phyloP scores from a whole-genome alignment of 306 rosid genomes.

The Dalbergia cultrata region DNA sequence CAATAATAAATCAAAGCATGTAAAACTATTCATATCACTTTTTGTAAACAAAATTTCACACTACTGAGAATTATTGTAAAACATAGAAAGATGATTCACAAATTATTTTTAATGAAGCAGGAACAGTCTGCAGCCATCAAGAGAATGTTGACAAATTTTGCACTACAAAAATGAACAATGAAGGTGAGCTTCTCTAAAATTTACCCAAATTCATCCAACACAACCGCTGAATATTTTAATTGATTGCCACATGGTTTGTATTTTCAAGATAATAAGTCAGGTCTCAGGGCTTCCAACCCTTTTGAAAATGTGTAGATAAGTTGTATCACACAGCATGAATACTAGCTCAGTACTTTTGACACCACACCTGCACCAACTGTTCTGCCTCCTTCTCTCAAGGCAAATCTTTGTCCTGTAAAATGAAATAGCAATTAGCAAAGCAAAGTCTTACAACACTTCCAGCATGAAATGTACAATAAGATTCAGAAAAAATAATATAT shows the following conservation, averaged over 20 bases:
- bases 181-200: slow-evolving; percentile 51
- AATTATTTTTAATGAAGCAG: slow-evolving; percentile 57
- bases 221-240: slow-evolving; percentile 43
- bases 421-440: slow-evolving; percentile 25
- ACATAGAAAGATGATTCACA: slow-evolving; percentile 45
- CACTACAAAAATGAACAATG: slow-evolving; percentile 56
- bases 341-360: slow-evolving; percentile 81
- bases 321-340: slow-evolving; percentile 29
- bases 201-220: slow-evolving; percentile 52
- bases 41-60: neutral
- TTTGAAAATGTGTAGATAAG: slow-evolving; percentile 41
- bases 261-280: slow-evolving; percentile 45
- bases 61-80: neutral
- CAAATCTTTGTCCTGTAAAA: slow-evolving; percentile 96
- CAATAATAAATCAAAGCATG: no score
- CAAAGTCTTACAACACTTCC: neutral
- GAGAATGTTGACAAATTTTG: slow-evolving; percentile 49
- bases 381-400: slow-evolving; percentile 98
- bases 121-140: slow-evolving; percentile 43
- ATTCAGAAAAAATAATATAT: neutral
- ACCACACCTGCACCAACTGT: slow-evolving; percentile 99
- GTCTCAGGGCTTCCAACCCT: slow-evolving; percentile 40
- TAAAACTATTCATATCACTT: neutral
- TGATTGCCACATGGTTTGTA: slow-evolving; percentile 51
- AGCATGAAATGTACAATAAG: slow-evolving; percentile 19